Evolutionary conservation across 805 yeast species (phyloP).

Genomic region (Sugiyamaella qingdaonensis): DNA sequence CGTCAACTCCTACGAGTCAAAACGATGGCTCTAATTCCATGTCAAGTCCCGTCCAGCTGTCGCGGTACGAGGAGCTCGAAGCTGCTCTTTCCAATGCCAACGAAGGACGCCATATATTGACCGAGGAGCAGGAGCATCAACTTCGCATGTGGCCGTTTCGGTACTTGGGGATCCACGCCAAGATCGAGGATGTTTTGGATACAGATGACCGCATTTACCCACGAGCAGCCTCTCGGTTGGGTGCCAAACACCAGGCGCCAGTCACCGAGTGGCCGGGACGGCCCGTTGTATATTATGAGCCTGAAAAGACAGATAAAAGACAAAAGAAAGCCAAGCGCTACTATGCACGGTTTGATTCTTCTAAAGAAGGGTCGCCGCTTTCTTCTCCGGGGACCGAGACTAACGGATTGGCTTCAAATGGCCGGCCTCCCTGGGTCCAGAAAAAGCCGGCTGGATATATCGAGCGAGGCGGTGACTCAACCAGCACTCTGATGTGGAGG

Average conservation of each 20-base stretch:
- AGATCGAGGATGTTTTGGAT: slow-evolving; percentile 73
- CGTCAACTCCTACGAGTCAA: neutral
- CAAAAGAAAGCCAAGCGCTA: slow-evolving; percentile 23
- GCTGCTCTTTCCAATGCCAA: slow-evolving; percentile 16
- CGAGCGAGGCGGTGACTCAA: slow-evolving; percentile 74
- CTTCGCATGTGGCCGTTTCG: slow-evolving; percentile 62
- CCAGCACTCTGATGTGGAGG: slow-evolving; percentile 64
- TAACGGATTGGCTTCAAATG: slow-evolving; percentile 7
- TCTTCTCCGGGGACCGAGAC: neutral
- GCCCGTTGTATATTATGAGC: slow-evolving; percentile 61
- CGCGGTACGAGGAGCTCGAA: slow-evolving; percentile 26
- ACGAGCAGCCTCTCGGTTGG: slow-evolving; percentile 71
- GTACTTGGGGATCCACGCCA: slow-evolving; percentile 71
- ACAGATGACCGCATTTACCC: slow-evolving; percentile 76
- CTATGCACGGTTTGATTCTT: slow-evolving; percentile 11
- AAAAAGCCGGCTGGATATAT: slow-evolving; percentile 75
- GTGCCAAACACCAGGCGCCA: slow-evolving; percentile 59
- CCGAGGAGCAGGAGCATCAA: slow-evolving; percentile 29
- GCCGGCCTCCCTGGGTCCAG: slow-evolving; percentile 71
- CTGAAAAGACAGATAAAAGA: slow-evolving; percentile 29
- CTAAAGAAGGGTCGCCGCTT: neutral
- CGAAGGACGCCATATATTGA: slow-evolving; percentile 15
- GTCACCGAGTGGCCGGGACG: slow-evolving; percentile 64
- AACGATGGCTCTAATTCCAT: neutral
- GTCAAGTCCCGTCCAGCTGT: slow-evolving; percentile 2